Base-by-base conservation (phyloP, 352 stramenopile genomes). In the Nothophytophthora sp. region DNA sequence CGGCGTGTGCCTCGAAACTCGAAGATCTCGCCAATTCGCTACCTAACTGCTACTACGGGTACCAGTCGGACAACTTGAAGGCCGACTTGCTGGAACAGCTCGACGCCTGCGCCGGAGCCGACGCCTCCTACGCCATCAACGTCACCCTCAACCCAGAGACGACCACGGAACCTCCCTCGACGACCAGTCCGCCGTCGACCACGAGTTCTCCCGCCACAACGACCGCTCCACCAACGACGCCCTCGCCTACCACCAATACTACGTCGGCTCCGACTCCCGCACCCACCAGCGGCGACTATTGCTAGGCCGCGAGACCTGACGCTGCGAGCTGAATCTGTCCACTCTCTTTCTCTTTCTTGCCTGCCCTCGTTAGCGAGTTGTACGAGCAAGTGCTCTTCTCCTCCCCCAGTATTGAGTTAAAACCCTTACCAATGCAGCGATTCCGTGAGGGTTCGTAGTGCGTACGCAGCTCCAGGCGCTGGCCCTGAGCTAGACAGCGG, bases 401-500 rank as follows among this genome's bases (percentile, higher is more conserved):
- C 18, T 12, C 28, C n/a, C 36, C 18, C 12, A 11, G 18, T 13
- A 30, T 18, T 13, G n/a, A 44, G 1, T 19, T n/a, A 35, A 15
- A 8, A 35, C 16, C 3, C 11, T 37, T 28, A 33, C 19, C 12
- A 39, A 29, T 46, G 49, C 7, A 63, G 47, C 15, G 56, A 27
- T 25, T 78, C 75, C 22, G 65, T 64, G 29, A 69, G 55, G 22
- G 57, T 71, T 38, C 75, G 72, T 22, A 86, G 59, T 10, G 55
- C 51, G 28, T 79, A 81, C 9, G 70, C 72, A 20, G 77, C 59
- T 36, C 81, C 68, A 2, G 76, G 60, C 2, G 72, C 72, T n/a
- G 57, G 4, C 76, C 61, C 43, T 71, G 61, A 30, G 60, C 44
- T 13, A 84, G 49, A 49, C 76, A 87, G 5, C 53, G 67, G 27